Evolutionary conservation across 2,329 filamentous ascomycete species (phyloP).

Genomic region (Fusarium lateritium): DNA sequence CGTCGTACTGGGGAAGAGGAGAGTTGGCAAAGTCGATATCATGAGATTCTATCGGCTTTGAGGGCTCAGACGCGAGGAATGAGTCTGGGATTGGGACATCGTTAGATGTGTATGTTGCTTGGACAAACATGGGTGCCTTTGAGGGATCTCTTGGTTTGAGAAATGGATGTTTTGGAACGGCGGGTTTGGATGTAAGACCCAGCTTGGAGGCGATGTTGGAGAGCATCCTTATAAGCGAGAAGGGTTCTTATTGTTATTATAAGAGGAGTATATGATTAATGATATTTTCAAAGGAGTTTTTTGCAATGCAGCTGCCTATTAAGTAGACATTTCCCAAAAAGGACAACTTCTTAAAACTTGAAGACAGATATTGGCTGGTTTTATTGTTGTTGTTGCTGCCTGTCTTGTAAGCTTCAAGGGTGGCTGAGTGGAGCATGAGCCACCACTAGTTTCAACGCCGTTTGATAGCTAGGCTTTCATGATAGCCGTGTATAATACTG

Average conservation of each 20-base stretch:
- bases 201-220: constrained; percentile 45
- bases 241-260: not conserved
- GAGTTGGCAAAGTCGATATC: constrained; percentile 68
- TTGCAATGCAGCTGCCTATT: not conserved
- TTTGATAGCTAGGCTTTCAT: constrained; percentile 19
- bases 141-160: constrained; percentile 16
- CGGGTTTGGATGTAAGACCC: constrained; percentile 26
- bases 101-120: constrained; percentile 50
- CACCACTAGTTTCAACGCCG: constrained; percentile 31
- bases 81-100: constrained; percentile 56
- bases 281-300: not conserved
- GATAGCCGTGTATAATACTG: not conserved
- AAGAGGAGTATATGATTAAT: not conserved
- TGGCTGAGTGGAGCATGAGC: constrained; percentile 18
- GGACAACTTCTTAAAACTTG: not conserved
- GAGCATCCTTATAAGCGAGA: constrained; percentile 34
- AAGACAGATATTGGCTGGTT: constrained; percentile 9
- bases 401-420: constrained; percentile 4
- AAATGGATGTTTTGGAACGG: constrained; percentile 1
- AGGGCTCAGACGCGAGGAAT: constrained; percentile 61
- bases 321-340: constrained; percentile 3
- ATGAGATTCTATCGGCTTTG: constrained; percentile 57
- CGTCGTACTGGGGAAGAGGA: constrained; percentile 65
- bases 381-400: constrained; percentile 31
- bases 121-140: constrained; percentile 1